Conservation (phyloP, 2,329 filamentous ascomycete genomes). For the Botrytis tulipae region DNA sequence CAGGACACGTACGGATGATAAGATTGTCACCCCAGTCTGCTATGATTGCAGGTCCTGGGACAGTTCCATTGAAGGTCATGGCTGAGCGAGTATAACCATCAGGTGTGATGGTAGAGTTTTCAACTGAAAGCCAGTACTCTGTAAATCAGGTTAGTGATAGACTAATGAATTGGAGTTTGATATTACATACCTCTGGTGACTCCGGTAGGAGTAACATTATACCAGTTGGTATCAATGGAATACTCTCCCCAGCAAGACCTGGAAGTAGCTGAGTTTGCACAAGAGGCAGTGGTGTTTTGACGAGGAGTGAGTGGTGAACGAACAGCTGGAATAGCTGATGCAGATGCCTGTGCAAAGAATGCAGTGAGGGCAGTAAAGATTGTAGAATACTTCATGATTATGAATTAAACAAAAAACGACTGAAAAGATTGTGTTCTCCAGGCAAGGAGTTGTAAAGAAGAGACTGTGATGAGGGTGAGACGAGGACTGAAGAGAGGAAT, state of each 20-base stretch:
- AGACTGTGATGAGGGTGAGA: constrained; percentile 1
- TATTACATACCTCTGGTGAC: constrained; percentile 36
- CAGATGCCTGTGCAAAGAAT: constrained; percentile 27
- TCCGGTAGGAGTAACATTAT: constrained; percentile 36
- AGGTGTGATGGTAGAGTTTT: constrained; percentile 36
- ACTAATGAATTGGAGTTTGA: neutral
- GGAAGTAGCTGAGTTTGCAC: constrained; percentile 36
- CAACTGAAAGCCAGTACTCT: constrained; percentile 34
- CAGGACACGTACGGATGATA: constrained; percentile 30
- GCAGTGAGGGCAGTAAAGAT: constrained; percentile 29
- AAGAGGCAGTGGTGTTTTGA: constrained; percentile 22
- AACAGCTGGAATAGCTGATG: constrained; percentile 29
- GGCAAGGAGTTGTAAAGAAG: neutral
- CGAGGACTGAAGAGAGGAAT: neutral
- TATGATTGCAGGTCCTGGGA: constrained; percentile 43
- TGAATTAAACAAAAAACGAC: neutral
- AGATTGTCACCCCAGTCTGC: constrained; percentile 39
- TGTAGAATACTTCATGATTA: constrained; percentile 33
- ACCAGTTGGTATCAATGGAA: constrained; percentile 37
- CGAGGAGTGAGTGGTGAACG: constrained; percentile 24
- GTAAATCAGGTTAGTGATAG: constrained; percentile 17
- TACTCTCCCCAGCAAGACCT: constrained; percentile 38
- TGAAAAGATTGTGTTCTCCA: neutral
- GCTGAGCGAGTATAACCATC: constrained; percentile 53
- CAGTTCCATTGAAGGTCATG: constrained; percentile 42